Base-by-base conservation (phyloP, 805 yeast species). In the Candida fluviatilis region DNA sequence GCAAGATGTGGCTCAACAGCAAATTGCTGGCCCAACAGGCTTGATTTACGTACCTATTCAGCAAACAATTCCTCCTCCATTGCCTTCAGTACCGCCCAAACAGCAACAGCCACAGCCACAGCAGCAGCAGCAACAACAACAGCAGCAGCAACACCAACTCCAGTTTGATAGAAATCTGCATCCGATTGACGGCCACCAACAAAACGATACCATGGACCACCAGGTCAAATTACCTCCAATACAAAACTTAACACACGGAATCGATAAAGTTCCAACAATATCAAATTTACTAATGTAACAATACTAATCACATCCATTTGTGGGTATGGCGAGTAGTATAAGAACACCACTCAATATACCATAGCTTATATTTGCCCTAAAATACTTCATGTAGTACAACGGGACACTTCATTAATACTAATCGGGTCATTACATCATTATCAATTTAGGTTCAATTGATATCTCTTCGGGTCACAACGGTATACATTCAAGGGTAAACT, bases 181-280 rank as follows among this genome's bases (percentile, higher is more conserved):
- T 13, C 18, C 46, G 39, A 31, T 35, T 26, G 15, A 42, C 29
- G 16, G 52, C 47, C 10, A 21, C 35, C 47, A 38, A 14, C 39
- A 36, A 14, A 46, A 44, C 31, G 40, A 31, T 7, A 52, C 46
- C 33, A 45, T 42, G 17, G 36, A 39, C 3, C 24, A 34, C 16
- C 39, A 40, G 8, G 41, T 51, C 15, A 51, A 45, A 34, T 34
- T 52, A 25, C 55, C 57, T 2, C 50, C 56, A 2, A 52, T 52
- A 8, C 44, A 51, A 29, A 27, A 42, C 2, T 40, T 43, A 5
- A 47, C 43, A n/a, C 41, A 40, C 21, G 41, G 39, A 5, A 46
- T 43, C 7, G 41, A 36, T 34, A 51, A 51, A 28, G 46, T 47
- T 15, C 58, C 59, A 8, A 47, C 48, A 8, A 54, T 55, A 12